A percentile compares a stretch with the other conserved stretches of the same genome.
Evolutionary conservation across 768 basidiomycete species (phyloP).

Genomic region (Cystobasidiopsis lactophilus): DNA sequence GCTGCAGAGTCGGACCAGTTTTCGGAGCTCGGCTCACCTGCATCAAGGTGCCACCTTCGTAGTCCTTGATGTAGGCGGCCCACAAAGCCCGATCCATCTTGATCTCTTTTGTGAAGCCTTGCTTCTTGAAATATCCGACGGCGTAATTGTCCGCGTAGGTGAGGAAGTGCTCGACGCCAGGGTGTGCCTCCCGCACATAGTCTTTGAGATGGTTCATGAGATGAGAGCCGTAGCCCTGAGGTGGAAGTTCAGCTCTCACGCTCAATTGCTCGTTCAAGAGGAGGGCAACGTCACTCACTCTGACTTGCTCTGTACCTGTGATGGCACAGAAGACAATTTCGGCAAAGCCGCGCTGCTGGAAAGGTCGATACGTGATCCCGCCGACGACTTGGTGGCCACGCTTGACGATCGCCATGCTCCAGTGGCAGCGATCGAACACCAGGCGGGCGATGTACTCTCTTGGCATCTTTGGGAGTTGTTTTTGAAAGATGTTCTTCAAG

Average conservation of each 20-base stretch:
- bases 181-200: constrained; percentile 61
- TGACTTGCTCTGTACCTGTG: constrained; percentile 86
- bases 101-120: constrained; percentile 95
- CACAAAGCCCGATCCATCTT: constrained; percentile 71
- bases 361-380: constrained; percentile 90
- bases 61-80: constrained; percentile 99
- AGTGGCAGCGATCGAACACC: constrained; percentile 82
- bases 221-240: constrained; percentile 86
- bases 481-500: constrained; percentile 90
- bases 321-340: constrained; percentile 99
- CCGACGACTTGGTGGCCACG: constrained; percentile 87
- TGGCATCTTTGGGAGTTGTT: constrained; percentile 96
- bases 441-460: constrained; percentile 91
- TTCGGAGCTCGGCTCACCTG: too few species aligned
- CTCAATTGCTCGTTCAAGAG: too few species aligned
- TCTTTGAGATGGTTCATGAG: constrained; percentile 97
- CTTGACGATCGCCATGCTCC: constrained; percentile 80
- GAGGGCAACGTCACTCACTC: constrained; percentile 33
- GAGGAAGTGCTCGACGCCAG: constrained; percentile 76
- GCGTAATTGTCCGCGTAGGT: constrained; percentile 99
- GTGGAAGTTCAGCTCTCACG: not conserved
- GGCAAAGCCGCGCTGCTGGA: constrained; percentile 79
- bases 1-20: not conserved
- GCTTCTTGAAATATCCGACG: constrained; percentile 97
- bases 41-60: constrained; percentile 98